These are phyloP conservation scores for Aspergillus conjunctus DNA, from an alignment of 495 filamentous ascomycete genomes.

Conservation along the genomic window DNA sequence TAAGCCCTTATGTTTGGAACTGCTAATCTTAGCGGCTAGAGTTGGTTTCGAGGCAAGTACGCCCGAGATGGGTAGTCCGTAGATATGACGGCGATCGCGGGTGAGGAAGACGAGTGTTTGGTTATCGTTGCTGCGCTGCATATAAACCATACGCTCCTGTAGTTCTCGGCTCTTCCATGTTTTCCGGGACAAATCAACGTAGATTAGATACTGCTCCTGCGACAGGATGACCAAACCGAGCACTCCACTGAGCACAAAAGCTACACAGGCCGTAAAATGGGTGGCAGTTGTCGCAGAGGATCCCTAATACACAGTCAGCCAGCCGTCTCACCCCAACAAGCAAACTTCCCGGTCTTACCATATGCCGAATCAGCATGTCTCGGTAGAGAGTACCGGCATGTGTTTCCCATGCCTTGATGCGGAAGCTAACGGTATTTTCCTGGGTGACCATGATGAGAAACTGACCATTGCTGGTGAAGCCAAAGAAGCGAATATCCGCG, in stretches of 20 bases:
- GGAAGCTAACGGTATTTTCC: conserved; percentile 1
- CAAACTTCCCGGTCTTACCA: conserved; percentile 2
- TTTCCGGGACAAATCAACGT: neutral
- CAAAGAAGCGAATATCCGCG: conserved; percentile 18
- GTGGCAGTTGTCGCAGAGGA: neutral
- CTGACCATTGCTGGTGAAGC: conserved; percentile 16
- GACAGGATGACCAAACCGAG: conserved; percentile 15
- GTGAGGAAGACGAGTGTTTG: neutral
- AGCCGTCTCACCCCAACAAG: neutral
- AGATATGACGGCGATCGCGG: neutral
- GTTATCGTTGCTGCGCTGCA: neutral
- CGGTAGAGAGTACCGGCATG: conserved; percentile 9
- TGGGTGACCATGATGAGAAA: conserved; percentile 22
- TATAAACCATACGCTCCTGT: neutral
- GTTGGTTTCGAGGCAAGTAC: neutral
- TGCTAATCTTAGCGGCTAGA: neutral
- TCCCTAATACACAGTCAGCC: neutral
- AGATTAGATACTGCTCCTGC: conserved; percentile 9
- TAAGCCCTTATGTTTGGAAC: neutral
- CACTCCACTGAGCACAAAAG: neutral
- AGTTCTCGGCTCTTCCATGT: neutral
- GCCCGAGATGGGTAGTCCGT: neutral
- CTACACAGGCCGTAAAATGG: conserved; percentile 13
- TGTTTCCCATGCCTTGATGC: conserved; percentile 17
- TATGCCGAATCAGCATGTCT: conserved; percentile 9